A percentile compares a stretch with the other conserved stretches of the same genome.
Evolutionary conservation across 164 flowering plant genomes (phyloP).

Genomic region (Buxus sempervirens): DNA sequence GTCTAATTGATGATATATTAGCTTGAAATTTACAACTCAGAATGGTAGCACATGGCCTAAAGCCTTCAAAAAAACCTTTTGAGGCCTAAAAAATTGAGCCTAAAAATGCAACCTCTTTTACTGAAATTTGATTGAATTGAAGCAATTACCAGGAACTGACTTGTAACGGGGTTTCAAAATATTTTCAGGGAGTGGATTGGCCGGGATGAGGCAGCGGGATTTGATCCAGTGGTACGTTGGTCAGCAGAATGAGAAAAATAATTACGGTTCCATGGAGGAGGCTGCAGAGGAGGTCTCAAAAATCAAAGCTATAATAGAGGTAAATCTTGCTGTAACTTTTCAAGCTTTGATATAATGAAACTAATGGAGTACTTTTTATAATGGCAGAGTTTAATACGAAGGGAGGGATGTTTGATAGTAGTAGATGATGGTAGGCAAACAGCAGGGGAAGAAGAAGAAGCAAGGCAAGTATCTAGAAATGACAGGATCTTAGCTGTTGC

Average conservation of each 20-base stretch:
- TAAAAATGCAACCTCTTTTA: background rate
- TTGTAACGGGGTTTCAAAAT: background rate
- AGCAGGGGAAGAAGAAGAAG: constrained; percentile 45
- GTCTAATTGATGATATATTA: too few relatives aligned
- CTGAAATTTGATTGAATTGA: background rate
- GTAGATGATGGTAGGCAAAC: constrained; percentile 60
- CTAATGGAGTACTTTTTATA: constrained; percentile 2
- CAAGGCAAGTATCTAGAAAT: constrained; percentile 44
- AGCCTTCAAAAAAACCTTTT: too few relatives aligned
- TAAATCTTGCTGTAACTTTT: too few relatives aligned
- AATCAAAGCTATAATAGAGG: constrained; percentile 89
- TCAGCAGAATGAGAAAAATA: constrained; percentile 70
- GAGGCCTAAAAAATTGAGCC: too few relatives aligned
- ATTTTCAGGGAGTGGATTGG: constrained; percentile 64
- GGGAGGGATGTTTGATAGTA: constrained; percentile 90
- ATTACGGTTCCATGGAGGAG: constrained; percentile 63
- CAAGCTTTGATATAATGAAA: too few relatives aligned
- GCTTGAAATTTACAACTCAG: too few relatives aligned
- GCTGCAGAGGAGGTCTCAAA: constrained; percentile 51
- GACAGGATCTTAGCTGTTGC: constrained; percentile 85
- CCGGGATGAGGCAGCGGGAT: constrained; percentile 93
- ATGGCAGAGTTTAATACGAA: constrained; percentile 70
- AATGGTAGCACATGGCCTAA: too few relatives aligned
- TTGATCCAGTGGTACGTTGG: constrained; percentile 79
- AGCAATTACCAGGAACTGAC: background rate